Conservation (phyloP, 345 rosid species). For the Rubroshorea leprosula region DNA sequence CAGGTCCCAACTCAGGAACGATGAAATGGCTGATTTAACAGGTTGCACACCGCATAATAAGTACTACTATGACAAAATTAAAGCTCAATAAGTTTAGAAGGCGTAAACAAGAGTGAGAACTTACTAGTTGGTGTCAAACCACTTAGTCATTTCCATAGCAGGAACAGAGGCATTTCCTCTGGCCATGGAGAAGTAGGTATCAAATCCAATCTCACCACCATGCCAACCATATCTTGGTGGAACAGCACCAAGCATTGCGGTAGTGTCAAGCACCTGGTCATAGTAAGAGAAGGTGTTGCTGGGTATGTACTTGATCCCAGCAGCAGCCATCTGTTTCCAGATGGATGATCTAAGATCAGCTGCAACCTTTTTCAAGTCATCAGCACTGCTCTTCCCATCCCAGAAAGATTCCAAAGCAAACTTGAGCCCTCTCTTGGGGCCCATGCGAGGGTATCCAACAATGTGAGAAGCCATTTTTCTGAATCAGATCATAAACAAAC, state of each 20-base stretch:
- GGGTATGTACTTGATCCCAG: constrained; percentile 88
- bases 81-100: background rate
- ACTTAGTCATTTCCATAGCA: constrained; percentile 99
- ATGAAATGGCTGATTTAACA: constrained; percentile 71
- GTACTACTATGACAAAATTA: background rate
- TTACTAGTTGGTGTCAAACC: constrained; percentile 99
- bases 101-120: constrained; percentile 25
- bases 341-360: constrained; percentile 83
- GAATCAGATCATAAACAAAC: constrained; percentile 13
- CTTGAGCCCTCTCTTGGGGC: constrained; percentile 97
- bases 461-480: constrained; percentile 88
- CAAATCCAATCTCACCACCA: constrained; percentile 83
- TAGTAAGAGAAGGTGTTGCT: constrained; percentile 95
- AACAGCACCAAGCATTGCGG: constrained; percentile 95
- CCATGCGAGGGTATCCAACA: constrained; percentile 99
- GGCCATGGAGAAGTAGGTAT: constrained; percentile 90
- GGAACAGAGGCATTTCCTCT: constrained; percentile 97
- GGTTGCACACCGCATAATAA: constrained; percentile 3
- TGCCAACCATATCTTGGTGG: constrained; percentile 79
- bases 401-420: constrained; percentile 97
- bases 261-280: constrained; percentile 87
- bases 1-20: constrained; percentile 95
- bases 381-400: constrained; percentile 92
- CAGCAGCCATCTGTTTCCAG: constrained; percentile 87
- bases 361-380: constrained; percentile 78